Evolutionary conservation across 148 eudicot genomes (phyloP), one percentile per base, ranked within the genome.

Genomic region (Rheum nobile): DNA sequence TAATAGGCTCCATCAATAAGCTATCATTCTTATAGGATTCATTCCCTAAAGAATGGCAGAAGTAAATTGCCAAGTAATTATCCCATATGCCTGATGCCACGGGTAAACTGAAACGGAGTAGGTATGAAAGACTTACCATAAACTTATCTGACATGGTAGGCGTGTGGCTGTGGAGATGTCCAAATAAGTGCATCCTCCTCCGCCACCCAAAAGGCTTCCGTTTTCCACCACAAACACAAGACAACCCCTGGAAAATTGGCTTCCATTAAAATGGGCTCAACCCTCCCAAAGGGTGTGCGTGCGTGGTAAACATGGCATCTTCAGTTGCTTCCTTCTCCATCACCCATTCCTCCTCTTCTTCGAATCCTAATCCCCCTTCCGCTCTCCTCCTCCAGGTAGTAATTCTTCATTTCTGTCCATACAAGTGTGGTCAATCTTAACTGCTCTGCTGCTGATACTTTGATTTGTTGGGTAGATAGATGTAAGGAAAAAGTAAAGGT

Each of bases 311-410:
- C 72, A 88, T 85, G 89, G 69, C 88, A 29, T 76, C 87, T 9
- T 84, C 89, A 47, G 76, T 84, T 74, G 83, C 86, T 35, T 88
- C 82, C 16, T 82, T 91, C 2, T 83, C 91, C 59, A 22, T 82
- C 85, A 71, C 48, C 85, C 55, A 81, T 80, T 74, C 82, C 79
- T 44, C 81, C 75, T 61, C 78, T 31, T 70, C 79, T 38, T 55
- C 79, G 6, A 82, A 71, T 21, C 61, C 70, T 8, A 41, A 41
- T 65, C 70, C 70, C 12, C 67, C 65, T 5, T 11, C 71, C 35
- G 44, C 75, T 57, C 77, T 82, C 76, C 85, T 77, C 26, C 74
- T 61, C 21, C 88, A 79, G 86, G 88, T 86, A 52, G 19, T 22
- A 16, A n/a, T 19, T 46, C 21, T 2, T 46, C 70, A 6, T 32